Percentiles rank a stretch among this genome's conserved stretches.
phyloP scores from a whole-genome alignment of 768 basidiomycete genomes.

The Tylopilus felleus region DNA sequence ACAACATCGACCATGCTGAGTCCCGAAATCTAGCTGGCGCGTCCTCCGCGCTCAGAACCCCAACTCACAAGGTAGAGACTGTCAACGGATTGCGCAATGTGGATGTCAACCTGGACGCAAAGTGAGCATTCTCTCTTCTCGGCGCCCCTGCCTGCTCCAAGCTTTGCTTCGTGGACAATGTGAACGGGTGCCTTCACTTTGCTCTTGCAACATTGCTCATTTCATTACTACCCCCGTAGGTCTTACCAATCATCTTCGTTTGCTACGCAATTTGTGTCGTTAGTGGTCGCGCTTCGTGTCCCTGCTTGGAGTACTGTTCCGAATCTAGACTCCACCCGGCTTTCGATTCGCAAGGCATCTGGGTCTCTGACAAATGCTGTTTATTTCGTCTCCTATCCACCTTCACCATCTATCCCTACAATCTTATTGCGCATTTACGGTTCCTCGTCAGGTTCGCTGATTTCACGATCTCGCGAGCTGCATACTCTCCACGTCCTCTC shows the following conservation, averaged over 20 bases:
- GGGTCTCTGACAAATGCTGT: constrained; percentile 95
- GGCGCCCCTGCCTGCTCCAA: constrained; percentile 14
- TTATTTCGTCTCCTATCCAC: constrained; percentile 86
- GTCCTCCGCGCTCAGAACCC: constrained; percentile 35
- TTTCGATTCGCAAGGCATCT: constrained; percentile 77
- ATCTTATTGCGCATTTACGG: constrained; percentile 92
- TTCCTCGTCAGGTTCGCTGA: constrained; percentile 77
- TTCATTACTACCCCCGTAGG: constrained; percentile 37
- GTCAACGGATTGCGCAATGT: constrained; percentile 63
- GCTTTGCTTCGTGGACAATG: constrained; percentile 32
- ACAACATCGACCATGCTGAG: constrained; percentile 3
- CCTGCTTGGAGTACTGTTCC: constrained; percentile 54
- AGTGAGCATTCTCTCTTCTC: constrained; percentile 50
- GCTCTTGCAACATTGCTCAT: constrained; percentile 16
- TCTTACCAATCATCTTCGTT: constrained; percentile 62
- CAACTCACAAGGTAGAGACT: constrained; percentile 41
- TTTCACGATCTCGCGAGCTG: constrained; percentile 85
- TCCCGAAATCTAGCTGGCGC: constrained; percentile 31
- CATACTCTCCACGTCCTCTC: constrained; percentile 88
- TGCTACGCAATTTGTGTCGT: constrained; percentile 49
- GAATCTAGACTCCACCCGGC: constrained; percentile 41
- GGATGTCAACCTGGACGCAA: constrained; percentile 55
- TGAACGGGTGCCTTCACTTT: constrained; percentile 29
- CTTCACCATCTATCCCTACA: constrained; percentile 49
- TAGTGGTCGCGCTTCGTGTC: constrained; percentile 52